Base-by-base conservation (phyloP, 768 basidiomycete genomes). In the Neoboletus subvelutipes region DNA sequence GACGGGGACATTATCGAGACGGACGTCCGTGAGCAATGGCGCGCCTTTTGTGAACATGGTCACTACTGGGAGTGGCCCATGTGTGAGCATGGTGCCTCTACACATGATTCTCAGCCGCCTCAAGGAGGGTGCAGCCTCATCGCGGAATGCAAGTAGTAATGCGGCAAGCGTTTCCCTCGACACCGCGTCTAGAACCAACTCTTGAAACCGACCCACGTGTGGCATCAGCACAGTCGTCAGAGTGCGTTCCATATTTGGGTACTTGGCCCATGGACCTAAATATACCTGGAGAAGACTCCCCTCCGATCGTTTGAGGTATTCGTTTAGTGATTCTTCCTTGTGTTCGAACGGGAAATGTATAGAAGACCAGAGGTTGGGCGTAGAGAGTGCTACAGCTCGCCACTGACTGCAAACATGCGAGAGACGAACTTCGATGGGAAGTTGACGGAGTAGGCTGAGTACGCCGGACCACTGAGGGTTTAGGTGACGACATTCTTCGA, bases 331-430 rank as follows among this genome's bases (percentile, higher is more conserved):
- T n/a, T 64, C 64, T 36, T 70, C 67, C 43, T 64, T 66, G 50
- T 61, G 70, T 24, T 67, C 67, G 52, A 70, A 67, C 12, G 68
- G 66, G 56, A 71, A 66, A 52, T 64, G 69, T 55, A 74, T 68
- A 17, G 63, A 64, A 18, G 72, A 72, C 76, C 73, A 75, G 52
- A 76, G 66, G 15, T 54, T 69, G 1, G 76, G 72, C 6, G 64
- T 62, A 22, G 68, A 57, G 39, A 76, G 69, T 17, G 76, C 68
- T 15, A 76, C 68, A 7, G 58, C 56, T 33, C 75, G 70, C 76
- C 76, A 75, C 40, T 67, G 69, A 37, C 58, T 64, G 34, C 67
- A 68, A 22, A 76, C 70, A 45, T 71, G 70, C 34, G 76, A 72
- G 28, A 76, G 54, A 31, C 70, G 71, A 34, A 71, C 63, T 55